These are phyloP conservation scores for Colletotrichum filicis DNA, from an alignment of 2,329 filamentous ascomycete genomes.

Conservation along the genomic window DNA sequence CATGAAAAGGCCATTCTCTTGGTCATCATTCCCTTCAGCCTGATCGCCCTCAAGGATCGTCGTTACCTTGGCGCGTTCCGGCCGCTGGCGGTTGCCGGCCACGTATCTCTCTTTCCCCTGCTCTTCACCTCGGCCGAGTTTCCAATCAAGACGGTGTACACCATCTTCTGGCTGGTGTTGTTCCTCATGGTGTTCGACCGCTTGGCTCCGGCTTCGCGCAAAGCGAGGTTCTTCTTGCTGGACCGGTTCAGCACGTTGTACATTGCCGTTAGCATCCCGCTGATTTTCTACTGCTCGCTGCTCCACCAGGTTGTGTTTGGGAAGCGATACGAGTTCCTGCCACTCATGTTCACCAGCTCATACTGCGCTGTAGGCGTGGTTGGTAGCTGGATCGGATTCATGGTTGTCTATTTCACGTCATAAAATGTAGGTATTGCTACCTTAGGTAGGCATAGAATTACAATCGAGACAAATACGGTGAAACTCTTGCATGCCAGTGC, in stretches of 20 bases:
- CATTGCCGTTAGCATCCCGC: constrained; percentile 87
- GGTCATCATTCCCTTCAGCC: constrained; percentile 93
- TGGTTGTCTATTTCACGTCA: constrained; percentile 86
- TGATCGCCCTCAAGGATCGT: constrained; percentile 89
- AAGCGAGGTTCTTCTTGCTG: constrained; percentile 86
- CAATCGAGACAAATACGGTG: background rate
- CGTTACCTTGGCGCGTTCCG: constrained; percentile 92
- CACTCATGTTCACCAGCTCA: constrained; percentile 95
- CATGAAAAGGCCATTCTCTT: constrained; percentile 97
- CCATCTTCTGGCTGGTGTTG: constrained; percentile 87
- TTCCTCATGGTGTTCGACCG: constrained; percentile 90
- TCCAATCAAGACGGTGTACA: constrained; percentile 93
- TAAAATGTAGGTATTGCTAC: constrained; percentile 40
- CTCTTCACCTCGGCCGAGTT: constrained; percentile 94
- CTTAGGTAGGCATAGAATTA: background rate
- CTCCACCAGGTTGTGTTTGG: constrained; percentile 88
- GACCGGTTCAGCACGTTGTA: constrained; percentile 93
- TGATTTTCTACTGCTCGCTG: constrained; percentile 89
- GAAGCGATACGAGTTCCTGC: constrained; percentile 85
- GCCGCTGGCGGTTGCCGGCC: constrained; percentile 90
- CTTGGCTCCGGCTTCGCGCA: constrained; percentile 83
- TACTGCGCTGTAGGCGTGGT: constrained; percentile 96
- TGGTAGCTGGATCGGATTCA: constrained; percentile 94
- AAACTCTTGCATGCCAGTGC: constrained; percentile 28
- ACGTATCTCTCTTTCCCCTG: constrained; percentile 94